Evolutionary conservation across 2,329 filamentous ascomycete species (phyloP).

Genomic region (Plenodomus tracheiphilus): DNA sequence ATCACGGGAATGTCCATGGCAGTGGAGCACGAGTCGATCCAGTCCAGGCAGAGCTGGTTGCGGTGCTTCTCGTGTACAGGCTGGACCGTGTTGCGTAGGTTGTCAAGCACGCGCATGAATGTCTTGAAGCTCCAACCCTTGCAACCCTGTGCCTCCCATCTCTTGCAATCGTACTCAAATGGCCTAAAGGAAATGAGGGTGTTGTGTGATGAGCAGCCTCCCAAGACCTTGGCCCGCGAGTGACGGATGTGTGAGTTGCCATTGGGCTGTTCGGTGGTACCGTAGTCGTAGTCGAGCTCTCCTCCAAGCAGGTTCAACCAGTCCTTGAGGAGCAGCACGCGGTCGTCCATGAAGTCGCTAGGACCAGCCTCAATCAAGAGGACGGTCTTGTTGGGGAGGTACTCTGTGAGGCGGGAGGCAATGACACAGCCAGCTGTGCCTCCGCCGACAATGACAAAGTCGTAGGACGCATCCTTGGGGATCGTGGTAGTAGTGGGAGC

Average conservation of each 20-base stretch:
- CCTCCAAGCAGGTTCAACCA: constrained; percentile 85
- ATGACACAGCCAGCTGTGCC: constrained; percentile 87
- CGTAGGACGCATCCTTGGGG: constrained; percentile 66
- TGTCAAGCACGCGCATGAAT: constrained; percentile 80
- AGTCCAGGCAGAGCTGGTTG: constrained; percentile 90
- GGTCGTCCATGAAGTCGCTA: constrained; percentile 85
- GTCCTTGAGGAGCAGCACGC: constrained; percentile 82
- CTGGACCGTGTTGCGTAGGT: constrained; percentile 86
- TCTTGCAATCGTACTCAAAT: constrained; percentile 83
- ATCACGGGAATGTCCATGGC: constrained; percentile 81
- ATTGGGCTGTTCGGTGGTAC: constrained; percentile 84
- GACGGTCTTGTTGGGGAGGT: constrained; percentile 79
- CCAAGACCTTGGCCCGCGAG: constrained; percentile 88
- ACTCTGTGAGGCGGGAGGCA: constrained; percentile 77
- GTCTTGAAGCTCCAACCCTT: constrained; percentile 85
- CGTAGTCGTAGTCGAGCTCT: constrained; percentile 88
- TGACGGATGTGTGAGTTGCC: constrained; percentile 92
- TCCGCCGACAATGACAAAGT: constrained; percentile 84
- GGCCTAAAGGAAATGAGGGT: constrained; percentile 91
- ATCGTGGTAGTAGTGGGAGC: constrained; percentile 62
- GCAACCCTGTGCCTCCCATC: constrained; percentile 82
- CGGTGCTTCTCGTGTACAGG: constrained; percentile 82
- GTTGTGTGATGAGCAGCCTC: constrained; percentile 92
- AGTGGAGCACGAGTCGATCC: constrained; percentile 78
- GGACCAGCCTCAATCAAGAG: constrained; percentile 87